Evolutionary conservation across 2,329 filamentous ascomycete genomes (phyloP).

Genomic region (Rugonectria rugulosa): DNA sequence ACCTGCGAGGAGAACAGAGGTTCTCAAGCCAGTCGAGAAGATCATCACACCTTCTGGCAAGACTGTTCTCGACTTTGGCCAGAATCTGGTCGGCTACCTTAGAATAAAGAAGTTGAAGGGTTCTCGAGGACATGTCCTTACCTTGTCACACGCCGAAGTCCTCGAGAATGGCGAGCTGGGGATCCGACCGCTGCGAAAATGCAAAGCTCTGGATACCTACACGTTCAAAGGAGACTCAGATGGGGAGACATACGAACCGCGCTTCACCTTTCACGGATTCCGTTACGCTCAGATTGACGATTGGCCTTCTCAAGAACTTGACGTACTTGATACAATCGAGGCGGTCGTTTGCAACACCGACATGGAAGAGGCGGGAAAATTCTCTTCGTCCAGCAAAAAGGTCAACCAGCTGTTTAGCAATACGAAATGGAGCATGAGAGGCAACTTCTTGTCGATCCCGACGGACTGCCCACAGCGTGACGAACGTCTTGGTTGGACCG

Average conservation of each 20-base stretch:
- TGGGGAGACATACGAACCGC: constrained; percentile 49
- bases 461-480: constrained; percentile 65
- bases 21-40: constrained; percentile 25
- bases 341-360: constrained; percentile 59
- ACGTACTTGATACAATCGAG: constrained; percentile 31
- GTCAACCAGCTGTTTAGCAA: constrained; percentile 63
- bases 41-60: constrained; percentile 50
- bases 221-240: constrained; percentile 22
- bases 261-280: constrained; percentile 64
- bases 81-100: constrained; percentile 63
- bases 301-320: constrained; percentile 44
- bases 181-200: constrained; percentile 32
- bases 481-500: constrained; percentile 61
- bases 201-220: constrained; percentile 25
- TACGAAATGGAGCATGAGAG: constrained; percentile 61
- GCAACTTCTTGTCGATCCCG: constrained; percentile 63
- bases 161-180: constrained; percentile 57
- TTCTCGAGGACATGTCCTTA: constrained; percentile 49
- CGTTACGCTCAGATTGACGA: constrained; percentile 58
- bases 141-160: constrained; percentile 62
- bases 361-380: constrained; percentile 58
- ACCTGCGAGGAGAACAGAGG: constrained; percentile 38
- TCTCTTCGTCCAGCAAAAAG: constrained; percentile 57
- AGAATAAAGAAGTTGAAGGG: constrained; percentile 47
- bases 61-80: constrained; percentile 63